Evolutionary conservation across 129 eudicot species (phyloP), one percentile per base, ranked within the genome.

Genomic region (Oenanthe sinensis): DNA sequence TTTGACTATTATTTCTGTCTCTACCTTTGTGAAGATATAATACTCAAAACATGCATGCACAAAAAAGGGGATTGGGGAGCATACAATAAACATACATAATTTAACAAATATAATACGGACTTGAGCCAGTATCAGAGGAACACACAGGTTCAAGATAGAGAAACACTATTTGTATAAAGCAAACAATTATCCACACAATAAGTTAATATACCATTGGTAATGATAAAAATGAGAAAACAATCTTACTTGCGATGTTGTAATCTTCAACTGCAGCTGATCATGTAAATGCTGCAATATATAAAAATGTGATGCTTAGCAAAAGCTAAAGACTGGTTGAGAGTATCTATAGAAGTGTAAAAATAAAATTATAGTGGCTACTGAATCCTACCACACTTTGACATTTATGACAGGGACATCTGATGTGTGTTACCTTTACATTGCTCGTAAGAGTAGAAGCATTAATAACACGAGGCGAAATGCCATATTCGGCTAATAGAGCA

Each of bases 211-310:
- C 8, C 20, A 5, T 20, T 33, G 22, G 49, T 75, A 11, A 3
- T 46, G 11, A 37, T 28, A 11, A 62, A 16, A 83, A 79, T 60
- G 76, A 48, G 74, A 48, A 44, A 74, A 46, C 19, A 15, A 82
- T 74, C 98, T 85, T 91, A 93, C 98, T 54, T 89, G 97, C 79
- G 91, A 82, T 74, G 80, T 82, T 86, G 87, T 86, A 70, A 95
- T 86, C 89, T 87, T 91, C 87, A 86, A 82, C 82, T 95, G 96
- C 85, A 95, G 79, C 82, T 88, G 90, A 79, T 95, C 98, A 83
- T 90, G 97, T 79, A 95, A 79, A 85, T 84, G 87, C 98, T 95
- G 98, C 89, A 58, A 12, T 8, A 60, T 22, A 22, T 24, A 55
- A 12, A 78, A 73, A 28, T 33, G 37, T 76, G 42, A 22, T 7